Evolutionary conservation across 345 rosid genomes (phyloP), one percentile per base, ranked within the genome.

Genomic region (Eutrema japonicum): DNA sequence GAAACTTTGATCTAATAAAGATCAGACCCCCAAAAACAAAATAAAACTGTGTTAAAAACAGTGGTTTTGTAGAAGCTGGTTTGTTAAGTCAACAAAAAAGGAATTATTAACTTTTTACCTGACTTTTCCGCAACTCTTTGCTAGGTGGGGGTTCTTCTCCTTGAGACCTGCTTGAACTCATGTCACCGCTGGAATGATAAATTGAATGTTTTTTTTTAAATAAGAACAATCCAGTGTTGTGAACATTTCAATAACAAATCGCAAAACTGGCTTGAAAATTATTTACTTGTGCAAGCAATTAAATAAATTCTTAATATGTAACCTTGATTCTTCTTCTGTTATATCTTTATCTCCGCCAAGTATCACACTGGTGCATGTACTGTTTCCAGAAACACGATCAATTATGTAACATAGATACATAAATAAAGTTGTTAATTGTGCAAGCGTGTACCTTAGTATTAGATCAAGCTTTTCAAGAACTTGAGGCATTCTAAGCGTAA

Each of bases 401-500:
- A 0, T 42, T 14, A 64, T 64, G 45, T 48, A 22, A 16, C 18
- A 66, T 16, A 38, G 41, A 69, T 16, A 26, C 41, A 14, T 35
- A 5, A 16, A 29, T 8, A 12, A 22, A 37, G 60, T 18, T 54
- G 45, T 57, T 51, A 53, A 52, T 40, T 42, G 37, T 35, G 49
- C 68, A 52, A 60, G 58, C 42, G 1, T 70, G 35, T 75, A 95
- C 99, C 97, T 90, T 33, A 95, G 81, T 79, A 95, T 95, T 68
- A 76, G 96, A 83, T 92, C 98, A 76, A 95, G 94, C 78, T 84
- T 90, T 74, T 95, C 96, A 10, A 92, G 87, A 64, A 90, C 93
- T 84, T 92, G 98, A 79, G 98, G 96, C 88, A 92, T 77, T 82
- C 96, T 82, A 35, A 95, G 78, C 7, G 98, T 88, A 80, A 95